A percentile compares a stretch with the other conserved stretches of the same genome.
Evolutionary conservation across 164 flowering plant genomes (phyloP).

Genomic region (Nymphaea thermarum): DNA sequence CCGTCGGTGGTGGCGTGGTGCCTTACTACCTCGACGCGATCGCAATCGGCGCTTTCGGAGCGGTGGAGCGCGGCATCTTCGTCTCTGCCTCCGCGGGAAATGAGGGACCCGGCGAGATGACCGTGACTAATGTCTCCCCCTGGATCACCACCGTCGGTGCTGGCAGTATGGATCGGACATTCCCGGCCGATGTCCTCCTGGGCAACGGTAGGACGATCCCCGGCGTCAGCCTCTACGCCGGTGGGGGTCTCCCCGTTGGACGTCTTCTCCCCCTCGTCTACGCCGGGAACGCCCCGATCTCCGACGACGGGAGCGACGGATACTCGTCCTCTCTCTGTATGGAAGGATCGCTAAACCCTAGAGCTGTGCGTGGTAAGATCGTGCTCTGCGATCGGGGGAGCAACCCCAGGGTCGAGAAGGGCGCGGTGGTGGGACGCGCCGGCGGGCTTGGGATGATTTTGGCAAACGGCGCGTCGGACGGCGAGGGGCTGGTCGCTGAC

Average conservation of each 20-base stretch:
- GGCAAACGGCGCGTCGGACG: slow-evolving; percentile 84
- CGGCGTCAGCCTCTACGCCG: slow-evolving; percentile 72
- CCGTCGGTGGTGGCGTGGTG: slow-evolving; percentile 86
- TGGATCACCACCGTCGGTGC: slow-evolving; percentile 97
- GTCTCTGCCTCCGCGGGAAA: slow-evolving; percentile 94
- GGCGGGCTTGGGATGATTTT: slow-evolving; percentile 89
- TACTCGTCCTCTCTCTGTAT: slow-evolving; percentile 76
- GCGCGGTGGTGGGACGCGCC: slow-evolving; percentile 69
- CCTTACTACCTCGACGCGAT: slow-evolving; percentile 79
- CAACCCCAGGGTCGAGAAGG: slow-evolving; percentile 68
- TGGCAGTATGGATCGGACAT: slow-evolving; percentile 72
- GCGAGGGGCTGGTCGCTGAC: slow-evolving; percentile 90
- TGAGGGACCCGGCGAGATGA: slow-evolving; percentile 80
- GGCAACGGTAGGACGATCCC: slow-evolving; percentile 50
- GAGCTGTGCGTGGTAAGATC: slow-evolving; percentile 57
- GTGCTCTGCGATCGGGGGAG: slow-evolving; percentile 89
- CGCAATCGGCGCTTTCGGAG: slow-evolving; percentile 75
- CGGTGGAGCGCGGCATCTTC: slow-evolving; percentile 56
- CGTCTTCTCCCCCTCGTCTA: slow-evolving; percentile 53
- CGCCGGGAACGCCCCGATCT: slow-evolving; percentile 35
- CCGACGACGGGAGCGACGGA: slow-evolving; percentile 48
- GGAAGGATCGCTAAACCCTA: slow-evolving; percentile 68
- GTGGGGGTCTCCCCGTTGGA: slow-evolving; percentile 44
- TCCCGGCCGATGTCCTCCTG: slow-evolving; percentile 72
- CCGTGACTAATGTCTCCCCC: slow-evolving; percentile 87